These are phyloP conservation scores for Picochlorum costavermella DNA, from an alignment of 139 green algal genomes.

Conservation along the genomic window DNA sequence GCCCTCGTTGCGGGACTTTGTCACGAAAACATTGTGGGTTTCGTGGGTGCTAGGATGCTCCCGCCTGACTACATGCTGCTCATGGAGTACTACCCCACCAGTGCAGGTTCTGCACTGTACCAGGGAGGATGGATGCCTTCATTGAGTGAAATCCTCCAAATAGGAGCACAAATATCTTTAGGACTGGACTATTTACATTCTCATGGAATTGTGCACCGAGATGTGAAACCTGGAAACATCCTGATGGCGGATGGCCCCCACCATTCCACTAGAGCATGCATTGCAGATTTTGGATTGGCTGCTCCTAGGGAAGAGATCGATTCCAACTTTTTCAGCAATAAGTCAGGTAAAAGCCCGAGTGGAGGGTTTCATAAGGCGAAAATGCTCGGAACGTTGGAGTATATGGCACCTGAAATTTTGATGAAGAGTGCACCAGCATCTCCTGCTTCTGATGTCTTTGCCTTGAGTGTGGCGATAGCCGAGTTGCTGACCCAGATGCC, in stretches of 20 bases:
- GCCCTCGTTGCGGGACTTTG: conserved; percentile 42
- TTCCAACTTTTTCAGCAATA: conserved; percentile 1
- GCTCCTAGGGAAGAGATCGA: conserved; percentile 18
- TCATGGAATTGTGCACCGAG: conserved; percentile 27
- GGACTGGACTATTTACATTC: conserved; percentile 44
- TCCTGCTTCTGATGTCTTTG: conserved; percentile 67
- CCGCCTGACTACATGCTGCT: conserved; percentile 69
- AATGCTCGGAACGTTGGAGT: conserved; percentile 74
- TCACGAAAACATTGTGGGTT: conserved; percentile 35
- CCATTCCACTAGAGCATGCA: neutral
- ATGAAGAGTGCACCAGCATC: conserved; percentile 14
- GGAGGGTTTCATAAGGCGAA: conserved; percentile 70
- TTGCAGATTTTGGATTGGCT: conserved; percentile 59
- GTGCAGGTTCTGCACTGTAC: conserved; percentile 45
- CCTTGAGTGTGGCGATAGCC: conserved; percentile 62
- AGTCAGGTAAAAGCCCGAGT: conserved; percentile 18
- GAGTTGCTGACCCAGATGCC: conserved; percentile 37
- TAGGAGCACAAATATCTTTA: conserved; percentile 40
- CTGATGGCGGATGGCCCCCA: conserved; percentile 17
- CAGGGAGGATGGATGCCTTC: conserved; percentile 46
- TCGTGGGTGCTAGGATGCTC: conserved; percentile 51
- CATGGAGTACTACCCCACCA: conserved; percentile 44
- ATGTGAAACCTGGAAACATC: conserved; percentile 52
- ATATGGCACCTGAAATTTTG: conserved; percentile 84
- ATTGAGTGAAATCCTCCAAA: conserved; percentile 21